Evolutionary conservation across 2,329 filamentous ascomycete genomes (phyloP), one percentile per base, ranked within the genome.

Genomic region (Epichloe hybrida): DNA sequence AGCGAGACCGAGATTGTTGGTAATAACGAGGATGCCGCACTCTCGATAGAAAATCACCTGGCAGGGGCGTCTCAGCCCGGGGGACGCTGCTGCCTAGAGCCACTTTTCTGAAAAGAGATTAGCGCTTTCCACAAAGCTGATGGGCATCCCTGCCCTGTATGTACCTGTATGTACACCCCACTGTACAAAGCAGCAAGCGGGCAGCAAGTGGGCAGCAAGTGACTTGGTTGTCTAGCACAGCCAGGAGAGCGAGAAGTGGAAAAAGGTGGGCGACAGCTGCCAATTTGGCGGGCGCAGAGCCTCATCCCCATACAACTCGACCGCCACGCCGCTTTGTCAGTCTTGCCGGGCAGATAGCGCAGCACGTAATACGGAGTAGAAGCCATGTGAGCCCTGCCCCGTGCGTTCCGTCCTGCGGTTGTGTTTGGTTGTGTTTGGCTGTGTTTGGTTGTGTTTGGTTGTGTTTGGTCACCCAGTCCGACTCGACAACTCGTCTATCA

Each of bases 81-180:
- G 48, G 50, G 27, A 54, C 52, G 55, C 54, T 58, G 58, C 58
- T 59, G 58, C 58, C 58, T 59, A 46, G 52, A 55, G 8, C 20
- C 41, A 34, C 42, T 23, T 36, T 3, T 17, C 54, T 20, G 41
- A 53, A 49, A 7, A 3, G 53, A 9, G 55, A 48, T 41, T 57
- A 58, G 56, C 48, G 54, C 44, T 23, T 15, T 37, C 46, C 48
- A 39, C 31, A 46, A 49, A 34, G 50, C 52, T 56, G 54, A 52
- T 52, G 51, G 51, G 50, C 36, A 57, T 53, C 54, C 56, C 47
- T 21, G 20, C 3, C 20, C 20, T 56, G 27, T 40, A 27, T 56
- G 27, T 40, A 27, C 23, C 17, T 17, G 17, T 17, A 17, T 17
- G 17, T 17, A 17, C 17, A 17, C 17, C 17, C 17, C 17, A 17